Evolutionary conservation across 2,329 filamentous ascomycete species (phyloP), one percentile per base, ranked within the genome.

Genomic region (Microcyclosporella mali): DNA sequence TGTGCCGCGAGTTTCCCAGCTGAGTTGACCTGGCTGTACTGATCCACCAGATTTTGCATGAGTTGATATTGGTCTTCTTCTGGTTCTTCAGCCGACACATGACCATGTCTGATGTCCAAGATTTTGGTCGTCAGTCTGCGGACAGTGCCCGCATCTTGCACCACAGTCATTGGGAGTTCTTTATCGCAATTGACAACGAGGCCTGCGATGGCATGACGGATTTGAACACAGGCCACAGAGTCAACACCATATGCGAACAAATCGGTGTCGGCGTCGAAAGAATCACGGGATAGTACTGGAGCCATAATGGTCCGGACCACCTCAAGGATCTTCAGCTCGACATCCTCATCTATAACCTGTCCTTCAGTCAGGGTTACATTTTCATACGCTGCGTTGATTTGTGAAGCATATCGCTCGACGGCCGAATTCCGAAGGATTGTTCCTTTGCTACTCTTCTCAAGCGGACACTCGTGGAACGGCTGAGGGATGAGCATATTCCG

Each of bases 361-460:
- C 27, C 29, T 9, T 49, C 40, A n/a, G 33, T 48, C n/a, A 58
- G 46, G 33, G 53, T 50, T 4, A 49, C 45, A 7, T 39, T 37
- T 10, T 41, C 54, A 31, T 80, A 81, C 0, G 70, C 68, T 1
- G 50, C 37, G 7, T 71, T 62, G 16, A 82, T 80, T 1, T 64
- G 46, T 1, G 62, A 43, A 1, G 60, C 56, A 51, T 75, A 82
- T 6, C 62, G 62, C 33, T 70, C 64, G 44, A 80, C 75, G 0
- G 73, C 76, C 35, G 67, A 66, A 10, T 61, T 63, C 17, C 79
- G 66, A 12, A 83, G 60, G 1, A 79, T 64, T 0, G 77, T 80
- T 0, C 79, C 79, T 58, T 84, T 84, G 49, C 77, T 82, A 46
- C 75, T 82, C 58, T 79, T 82, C 43, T 73, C 68, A 0, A 81